These are phyloP conservation scores for Cyamopsis tetragonoloba DNA, from an alignment of 306 rosid genomes.

Conservation along the genomic window DNA sequence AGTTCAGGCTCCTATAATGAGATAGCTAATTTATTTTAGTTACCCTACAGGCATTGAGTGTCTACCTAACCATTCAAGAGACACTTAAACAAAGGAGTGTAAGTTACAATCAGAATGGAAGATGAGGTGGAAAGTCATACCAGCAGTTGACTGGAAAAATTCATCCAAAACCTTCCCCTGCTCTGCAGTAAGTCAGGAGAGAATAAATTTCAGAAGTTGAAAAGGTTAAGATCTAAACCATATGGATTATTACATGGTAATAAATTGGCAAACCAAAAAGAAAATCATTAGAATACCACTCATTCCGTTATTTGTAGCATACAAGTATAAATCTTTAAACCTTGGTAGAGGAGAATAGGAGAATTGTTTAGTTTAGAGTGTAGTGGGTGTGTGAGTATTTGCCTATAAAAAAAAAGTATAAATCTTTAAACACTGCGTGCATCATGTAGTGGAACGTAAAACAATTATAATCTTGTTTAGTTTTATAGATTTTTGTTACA, in stretches of 20 bases:
- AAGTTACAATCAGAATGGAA: neutral
- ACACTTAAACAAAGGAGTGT: neutral
- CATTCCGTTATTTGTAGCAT: neutral
- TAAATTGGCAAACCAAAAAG: neutral
- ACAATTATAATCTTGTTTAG: neutral
- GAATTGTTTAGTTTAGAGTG: too few species aligned
- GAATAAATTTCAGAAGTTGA: slow-evolving; percentile 18
- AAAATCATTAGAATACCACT: slow-evolving; percentile 10
- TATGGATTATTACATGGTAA: neutral
- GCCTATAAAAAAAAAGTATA: too few species aligned
- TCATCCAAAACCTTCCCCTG: slow-evolving; percentile 81
- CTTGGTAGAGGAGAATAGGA: too few species aligned
- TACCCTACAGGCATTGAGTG: neutral
- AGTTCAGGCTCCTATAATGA: too few species aligned
- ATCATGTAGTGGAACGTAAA: neutral
- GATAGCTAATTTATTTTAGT: too few species aligned
- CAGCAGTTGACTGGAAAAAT: slow-evolving; percentile 85
- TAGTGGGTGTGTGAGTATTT: too few species aligned
- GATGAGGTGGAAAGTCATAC: slow-evolving; percentile 33
- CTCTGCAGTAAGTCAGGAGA: slow-evolving; percentile 40
- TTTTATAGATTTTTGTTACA: neutral
- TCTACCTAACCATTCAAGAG: neutral
- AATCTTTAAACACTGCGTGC: neutral
- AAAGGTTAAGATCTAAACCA: neutral
- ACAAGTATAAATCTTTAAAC: neutral